These are phyloP conservation scores for Emmonsiellopsis sp. DNA, from an alignment of 2,329 filamentous ascomycete species.

Conservation along the genomic window DNA sequence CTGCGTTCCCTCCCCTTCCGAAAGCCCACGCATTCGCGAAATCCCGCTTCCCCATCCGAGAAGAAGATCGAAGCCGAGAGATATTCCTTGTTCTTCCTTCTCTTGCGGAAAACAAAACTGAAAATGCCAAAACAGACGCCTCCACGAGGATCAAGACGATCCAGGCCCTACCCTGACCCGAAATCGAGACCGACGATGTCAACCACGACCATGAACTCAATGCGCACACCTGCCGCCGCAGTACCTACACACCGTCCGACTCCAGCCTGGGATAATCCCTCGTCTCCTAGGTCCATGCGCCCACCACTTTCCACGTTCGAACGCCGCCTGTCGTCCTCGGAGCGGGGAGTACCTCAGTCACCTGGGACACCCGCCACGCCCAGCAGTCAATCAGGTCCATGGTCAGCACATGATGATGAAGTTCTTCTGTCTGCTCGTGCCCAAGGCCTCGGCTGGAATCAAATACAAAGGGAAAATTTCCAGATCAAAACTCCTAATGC, in stretches of 20 bases:
- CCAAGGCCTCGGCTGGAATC: conserved; percentile 71
- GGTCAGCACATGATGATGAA: conserved; percentile 66
- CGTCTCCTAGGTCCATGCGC: background rate
- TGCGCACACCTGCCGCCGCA: background rate
- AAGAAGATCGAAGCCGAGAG: background rate
- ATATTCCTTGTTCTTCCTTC: background rate
- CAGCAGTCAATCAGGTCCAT: conserved; percentile 41
- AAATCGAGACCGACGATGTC: background rate
- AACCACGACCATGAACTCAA: background rate
- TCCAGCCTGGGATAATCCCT: background rate
- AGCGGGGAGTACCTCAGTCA: background rate
- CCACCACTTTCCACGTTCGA: conserved; percentile 20
- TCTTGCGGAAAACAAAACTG: conserved; percentile 1
- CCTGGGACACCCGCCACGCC: conserved; percentile 6
- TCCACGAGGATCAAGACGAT: conserved; percentile 7
- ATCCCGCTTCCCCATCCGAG: background rate
- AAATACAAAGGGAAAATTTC: conserved; percentile 69
- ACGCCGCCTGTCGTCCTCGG: background rate
- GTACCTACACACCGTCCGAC: background rate
- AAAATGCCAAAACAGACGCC: conserved; percentile 14
- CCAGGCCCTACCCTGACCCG: conserved; percentile 8
- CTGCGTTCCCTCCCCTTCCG: background rate
- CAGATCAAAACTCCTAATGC: conserved; percentile 69
- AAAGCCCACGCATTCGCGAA: background rate
- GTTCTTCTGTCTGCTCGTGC: conserved; percentile 62